A percentile compares a stretch with the other conserved stretches of the same genome.
phyloP scores from a whole-genome alignment of 129 eudicot genomes.

The Flaveria robusta region DNA sequence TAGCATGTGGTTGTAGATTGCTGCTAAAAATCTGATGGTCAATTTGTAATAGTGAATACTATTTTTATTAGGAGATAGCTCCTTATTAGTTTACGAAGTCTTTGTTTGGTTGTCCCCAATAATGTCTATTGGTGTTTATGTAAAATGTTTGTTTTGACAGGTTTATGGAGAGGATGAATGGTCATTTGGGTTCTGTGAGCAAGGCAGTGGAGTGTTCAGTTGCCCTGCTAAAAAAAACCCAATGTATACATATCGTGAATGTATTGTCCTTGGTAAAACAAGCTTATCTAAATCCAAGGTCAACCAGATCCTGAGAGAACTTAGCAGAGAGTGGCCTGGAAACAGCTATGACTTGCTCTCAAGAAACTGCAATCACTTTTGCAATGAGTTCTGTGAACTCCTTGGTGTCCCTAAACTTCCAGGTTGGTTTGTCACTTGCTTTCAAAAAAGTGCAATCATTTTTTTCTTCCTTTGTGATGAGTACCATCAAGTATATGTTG shows the following conservation, averaged over 20 bases:
- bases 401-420: conserved; percentile 90
- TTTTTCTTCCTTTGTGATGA: background rate
- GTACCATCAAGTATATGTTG: background rate
- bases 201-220: conserved; percentile 89
- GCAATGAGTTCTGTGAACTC: conserved; percentile 84
- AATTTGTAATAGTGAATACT: background rate
- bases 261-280: conserved; percentile 82
- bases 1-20: conserved; percentile 7
- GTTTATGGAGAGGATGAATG: conserved; percentile 91
- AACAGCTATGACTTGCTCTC: conserved; percentile 76
- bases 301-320: conserved; percentile 84
- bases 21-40: background rate
- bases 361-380: conserved; percentile 93
- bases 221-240: conserved; percentile 92
- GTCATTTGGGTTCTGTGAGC: conserved; percentile 96
- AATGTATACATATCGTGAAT: conserved; percentile 87
- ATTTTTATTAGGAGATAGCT: background rate
- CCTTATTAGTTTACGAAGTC: background rate
- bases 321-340: conserved; percentile 97
- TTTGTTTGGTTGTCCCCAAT: background rate
- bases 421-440: conserved; percentile 49
- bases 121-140: conserved; percentile 3
- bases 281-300: conserved; percentile 60
- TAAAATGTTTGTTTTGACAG: conserved; percentile 39
- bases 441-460: background rate